Percentiles rank a stretch among this genome's conserved stretches.
Evolutionary conservation across 2,329 filamentous ascomycete species (phyloP).

Genomic region (Cladophialophora psammophila): DNA sequence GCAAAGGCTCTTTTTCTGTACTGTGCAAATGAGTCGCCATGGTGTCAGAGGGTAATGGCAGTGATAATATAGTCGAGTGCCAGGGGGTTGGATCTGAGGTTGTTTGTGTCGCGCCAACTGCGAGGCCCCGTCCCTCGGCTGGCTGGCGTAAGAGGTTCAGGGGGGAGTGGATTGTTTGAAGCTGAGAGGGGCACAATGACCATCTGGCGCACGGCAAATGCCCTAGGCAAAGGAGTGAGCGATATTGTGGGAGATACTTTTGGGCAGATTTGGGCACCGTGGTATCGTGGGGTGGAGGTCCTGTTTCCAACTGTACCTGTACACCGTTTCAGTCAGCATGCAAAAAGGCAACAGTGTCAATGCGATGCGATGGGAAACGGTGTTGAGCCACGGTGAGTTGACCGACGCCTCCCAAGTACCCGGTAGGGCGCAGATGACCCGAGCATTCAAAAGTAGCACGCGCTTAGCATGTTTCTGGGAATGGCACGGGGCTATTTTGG

Average conservation of each 20-base stretch:
- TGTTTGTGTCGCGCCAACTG: constrained; percentile 22
- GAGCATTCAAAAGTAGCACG: not conserved
- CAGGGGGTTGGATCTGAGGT: constrained; percentile 27
- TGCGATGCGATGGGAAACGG: constrained; percentile 2
- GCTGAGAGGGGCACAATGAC: not conserved
- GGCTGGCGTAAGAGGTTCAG: constrained; percentile 15
- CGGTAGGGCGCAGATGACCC: not conserved
- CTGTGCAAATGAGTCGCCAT: constrained; percentile 20
- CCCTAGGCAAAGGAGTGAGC: not conserved
- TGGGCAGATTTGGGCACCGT: constrained; percentile 8
- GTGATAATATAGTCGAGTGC: constrained; percentile 18
- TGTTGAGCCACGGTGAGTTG: not conserved
- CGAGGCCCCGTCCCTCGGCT: constrained; percentile 18
- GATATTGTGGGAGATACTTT: not conserved
- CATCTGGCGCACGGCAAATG: not conserved
- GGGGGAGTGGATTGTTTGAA: constrained; percentile 14
- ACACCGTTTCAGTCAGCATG: not conserved
- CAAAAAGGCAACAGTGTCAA: not conserved
- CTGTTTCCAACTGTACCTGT: not conserved
- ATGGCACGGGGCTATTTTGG: constrained; percentile 5
- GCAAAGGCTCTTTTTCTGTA: constrained; percentile 31
- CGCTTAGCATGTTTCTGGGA: constrained; percentile 4
- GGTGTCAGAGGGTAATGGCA: constrained; percentile 18
- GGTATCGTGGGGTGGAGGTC: not conserved
- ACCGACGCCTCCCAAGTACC: not conserved